Evolutionary conservation across 306 rosid species (phyloP).

Genomic region (Quercus aquifolioides): DNA sequence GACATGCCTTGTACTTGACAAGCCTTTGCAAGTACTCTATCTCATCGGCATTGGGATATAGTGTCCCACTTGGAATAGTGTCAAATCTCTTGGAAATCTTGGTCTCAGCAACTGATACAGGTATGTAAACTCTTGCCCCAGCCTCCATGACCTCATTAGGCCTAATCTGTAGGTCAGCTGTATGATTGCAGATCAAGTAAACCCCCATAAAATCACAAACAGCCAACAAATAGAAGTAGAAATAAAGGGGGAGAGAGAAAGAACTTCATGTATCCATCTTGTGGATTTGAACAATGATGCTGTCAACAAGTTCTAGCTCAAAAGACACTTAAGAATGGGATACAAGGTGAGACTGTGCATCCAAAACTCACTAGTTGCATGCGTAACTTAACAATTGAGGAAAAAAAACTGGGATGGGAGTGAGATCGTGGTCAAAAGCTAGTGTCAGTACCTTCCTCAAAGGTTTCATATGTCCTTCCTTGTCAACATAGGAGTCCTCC

Average conservation of each 20-base stretch:
- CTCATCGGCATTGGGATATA: slow-evolving; percentile 94
- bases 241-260: not conserved
- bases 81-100: slow-evolving; percentile 82
- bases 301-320: not conserved
- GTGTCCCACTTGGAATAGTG: slow-evolving; percentile 87
- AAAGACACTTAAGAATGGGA: not conserved
- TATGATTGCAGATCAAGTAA: slow-evolving; percentile 41
- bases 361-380: not conserved
- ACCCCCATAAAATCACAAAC: slow-evolving; percentile 22
- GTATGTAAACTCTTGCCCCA: slow-evolving; percentile 59
- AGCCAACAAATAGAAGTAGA: slow-evolving; percentile 7
- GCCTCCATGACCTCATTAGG: slow-evolving; percentile 66
- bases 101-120: slow-evolving; percentile 82
- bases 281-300: not conserved
- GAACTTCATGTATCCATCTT: not conserved
- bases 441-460: slow-evolving; percentile 54
- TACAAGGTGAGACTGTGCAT: not conserved
- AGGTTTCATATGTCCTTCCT: slow-evolving; percentile 33
- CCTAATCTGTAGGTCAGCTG: slow-evolving; percentile 66
- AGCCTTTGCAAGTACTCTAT: slow-evolving; percentile 90
- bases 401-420: too few species aligned
- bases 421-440: not conserved
- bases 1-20: slow-evolving; percentile 77
- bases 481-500: slow-evolving; percentile 26
- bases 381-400: not conserved